Evolutionary conservation across 768 basidiomycete species (phyloP).

Genomic region (Kwoniella shandongensis): DNA sequence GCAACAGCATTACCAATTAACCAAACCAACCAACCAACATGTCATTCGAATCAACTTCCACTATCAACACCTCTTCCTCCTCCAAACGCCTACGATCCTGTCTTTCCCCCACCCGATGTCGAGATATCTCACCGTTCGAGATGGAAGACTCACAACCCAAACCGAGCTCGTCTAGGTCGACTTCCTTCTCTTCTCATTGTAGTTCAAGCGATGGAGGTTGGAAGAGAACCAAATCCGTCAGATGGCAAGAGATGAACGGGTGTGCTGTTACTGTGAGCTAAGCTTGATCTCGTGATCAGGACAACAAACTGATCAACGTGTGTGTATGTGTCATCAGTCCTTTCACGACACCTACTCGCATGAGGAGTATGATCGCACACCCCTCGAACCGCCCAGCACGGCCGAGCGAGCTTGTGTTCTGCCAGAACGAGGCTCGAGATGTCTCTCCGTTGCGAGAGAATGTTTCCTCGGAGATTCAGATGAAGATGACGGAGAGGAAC

Average conservation of each 20-base stretch:
- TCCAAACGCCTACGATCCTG: constrained; percentile 17
- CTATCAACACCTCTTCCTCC: neutral
- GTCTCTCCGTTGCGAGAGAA: constrained; percentile 10
- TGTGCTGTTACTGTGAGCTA: constrained; percentile 42
- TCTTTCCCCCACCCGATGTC: constrained; percentile 19
- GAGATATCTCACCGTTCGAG: neutral
- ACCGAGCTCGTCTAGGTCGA: constrained; percentile 21
- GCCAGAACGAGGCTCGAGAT: constrained; percentile 66
- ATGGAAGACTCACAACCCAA: constrained; percentile 1
- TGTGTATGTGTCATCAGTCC: constrained; percentile 36
- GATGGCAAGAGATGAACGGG: constrained; percentile 40
- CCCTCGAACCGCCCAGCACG: constrained; percentile 61
- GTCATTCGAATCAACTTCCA: neutral
- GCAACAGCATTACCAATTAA: neutral
- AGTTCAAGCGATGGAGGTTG: constrained; percentile 23
- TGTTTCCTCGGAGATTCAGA: constrained; percentile 15
- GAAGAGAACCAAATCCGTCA: constrained; percentile 35
- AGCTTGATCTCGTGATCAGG: too few relatives aligned
- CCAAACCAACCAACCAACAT: neutral
- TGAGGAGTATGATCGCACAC: constrained; percentile 71
- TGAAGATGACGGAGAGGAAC: constrained; percentile 8
- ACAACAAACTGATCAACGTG: neutral
- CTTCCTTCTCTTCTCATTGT: constrained; percentile 28
- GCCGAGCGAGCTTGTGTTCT: constrained; percentile 68
- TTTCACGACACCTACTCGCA: constrained; percentile 57